Percentiles rank a stretch among this genome's conserved stretches.
Conservation (phyloP, 1,284 basidiomycete genomes). For the Laetiporus sulphureus region DNA sequence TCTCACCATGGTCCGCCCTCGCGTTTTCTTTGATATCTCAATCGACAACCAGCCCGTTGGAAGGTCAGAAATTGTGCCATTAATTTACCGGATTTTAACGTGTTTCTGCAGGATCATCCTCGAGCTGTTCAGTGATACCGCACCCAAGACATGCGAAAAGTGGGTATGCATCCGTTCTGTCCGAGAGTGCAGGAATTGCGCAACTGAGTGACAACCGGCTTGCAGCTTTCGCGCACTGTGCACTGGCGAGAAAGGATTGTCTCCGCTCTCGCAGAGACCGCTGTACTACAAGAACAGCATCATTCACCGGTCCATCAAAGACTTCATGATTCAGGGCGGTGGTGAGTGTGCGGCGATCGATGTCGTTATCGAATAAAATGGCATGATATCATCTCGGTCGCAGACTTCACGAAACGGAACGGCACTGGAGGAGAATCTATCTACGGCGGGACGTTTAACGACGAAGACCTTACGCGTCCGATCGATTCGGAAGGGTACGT, state of each 20-base stretch:
- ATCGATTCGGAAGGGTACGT: conserved; percentile 58
- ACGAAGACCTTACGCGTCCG: conserved; percentile 66
- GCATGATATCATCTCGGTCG: not conserved
- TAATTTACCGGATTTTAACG: no score
- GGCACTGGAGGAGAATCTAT: conserved; percentile 83
- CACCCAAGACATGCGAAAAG: conserved; percentile 87
- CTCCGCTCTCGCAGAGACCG: conserved; percentile 51
- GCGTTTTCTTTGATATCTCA: conserved; percentile 66
- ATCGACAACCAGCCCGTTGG: conserved; percentile 48
- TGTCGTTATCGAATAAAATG: no score
- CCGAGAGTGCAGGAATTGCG: no score
- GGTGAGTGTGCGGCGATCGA: conserved; percentile 32
- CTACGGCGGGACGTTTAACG: conserved; percentile 67
- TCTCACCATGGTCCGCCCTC: conserved; percentile 39
- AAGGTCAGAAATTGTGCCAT: conserved; percentile 37
- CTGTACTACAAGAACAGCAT: conserved; percentile 81
- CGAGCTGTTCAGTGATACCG: conserved; percentile 71
- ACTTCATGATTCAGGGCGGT: conserved; percentile 88
- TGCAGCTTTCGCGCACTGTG: conserved; percentile 81
- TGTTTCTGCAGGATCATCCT: conserved; percentile 55
- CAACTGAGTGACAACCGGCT: no score
- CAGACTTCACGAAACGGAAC: conserved; percentile 73
- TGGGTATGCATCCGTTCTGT: conserved; percentile 27
- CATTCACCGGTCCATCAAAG: conserved; percentile 74
- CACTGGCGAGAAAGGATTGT: conserved; percentile 81